Evolutionary conservation across 495 filamentous ascomycete genomes (phyloP), one percentile per base, ranked within the genome.

Genomic region (Poronia punctata): DNA sequence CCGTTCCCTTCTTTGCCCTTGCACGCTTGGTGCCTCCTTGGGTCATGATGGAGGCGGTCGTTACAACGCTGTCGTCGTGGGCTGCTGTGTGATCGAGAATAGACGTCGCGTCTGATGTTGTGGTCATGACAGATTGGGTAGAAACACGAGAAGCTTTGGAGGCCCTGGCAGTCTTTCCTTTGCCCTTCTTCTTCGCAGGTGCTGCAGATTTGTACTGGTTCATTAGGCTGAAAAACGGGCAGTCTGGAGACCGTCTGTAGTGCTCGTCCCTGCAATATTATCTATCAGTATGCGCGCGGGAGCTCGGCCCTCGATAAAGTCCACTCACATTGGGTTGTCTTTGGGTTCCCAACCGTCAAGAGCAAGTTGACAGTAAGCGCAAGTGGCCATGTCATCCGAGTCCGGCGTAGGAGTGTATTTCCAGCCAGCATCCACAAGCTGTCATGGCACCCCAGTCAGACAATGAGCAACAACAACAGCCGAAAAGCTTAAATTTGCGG

Each of bases 351-450:
- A 97, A 2, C 85, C 86, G 58, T 94, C 87, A 32, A 97, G 72
- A 21, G 78, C 83, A 20, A 96, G 61, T 24, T 76, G 74, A 61
- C 92, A 98, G 59, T 97, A 96, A 12, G 80, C 75, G 56, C 92
- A 98, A 9, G 77, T 88, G 3, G 83, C 84, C 59, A 87, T 78
- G 60, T 98, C 92, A 38, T 86, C 75, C 19, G 76, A 82, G 23
- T 89, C 88, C 23, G 72, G 67, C 1, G 72, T 85, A 0, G 92
- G 92, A 23, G 86, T 88, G 61, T 89, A 95, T 56, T 84, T 86
- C 87, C 89, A 98, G 11, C 92, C 92, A 5, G 84, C 85, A 40
- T 87, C 83, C 27, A 84, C 83, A 74, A 96, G 85, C 88, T 96
- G 49, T 27, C 30, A 7, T 26, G 16, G n/a, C n/a, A 21, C 38